Evolutionary conservation across 768 basidiomycete species (phyloP).

Genomic region (Macrocybe gigantea): DNA sequence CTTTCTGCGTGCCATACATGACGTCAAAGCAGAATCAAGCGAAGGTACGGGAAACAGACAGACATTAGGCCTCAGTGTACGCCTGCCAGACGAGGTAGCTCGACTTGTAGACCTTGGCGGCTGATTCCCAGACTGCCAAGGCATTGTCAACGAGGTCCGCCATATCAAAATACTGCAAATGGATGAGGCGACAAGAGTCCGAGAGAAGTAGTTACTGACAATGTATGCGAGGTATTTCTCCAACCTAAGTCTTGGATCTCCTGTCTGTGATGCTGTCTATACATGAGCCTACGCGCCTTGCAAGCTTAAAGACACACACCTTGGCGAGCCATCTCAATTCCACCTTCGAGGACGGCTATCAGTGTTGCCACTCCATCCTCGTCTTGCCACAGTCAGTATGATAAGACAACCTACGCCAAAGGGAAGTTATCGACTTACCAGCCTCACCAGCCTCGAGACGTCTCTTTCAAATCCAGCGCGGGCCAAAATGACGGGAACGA

Average conservation of each 20-base stretch:
- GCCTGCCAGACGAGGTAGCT: slow-evolving; percentile 73
- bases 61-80: slow-evolving; percentile 75
- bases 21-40: slow-evolving; percentile 2
- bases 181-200: not conserved
- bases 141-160: slow-evolving; percentile 48
- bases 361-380: slow-evolving; percentile 47
- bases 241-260: slow-evolving; percentile 72
- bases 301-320: slow-evolving; percentile 28
- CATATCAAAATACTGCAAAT: slow-evolving; percentile 39
- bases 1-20: slow-evolving; percentile 35
- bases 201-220: slow-evolving; percentile 39
- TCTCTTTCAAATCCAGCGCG: slow-evolving; percentile 61
- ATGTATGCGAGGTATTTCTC: slow-evolving; percentile 79
- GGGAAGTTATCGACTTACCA: slow-evolving; percentile 26
- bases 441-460: slow-evolving; percentile 34
- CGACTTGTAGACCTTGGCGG: slow-evolving; percentile 61
- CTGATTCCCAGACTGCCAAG: slow-evolving; percentile 56
- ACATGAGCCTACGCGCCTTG: not conserved
- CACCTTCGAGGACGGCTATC: slow-evolving; percentile 56
- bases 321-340: slow-evolving; percentile 53
- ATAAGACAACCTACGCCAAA: slow-evolving; percentile 1
- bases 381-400: slow-evolving; percentile 17
- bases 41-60: slow-evolving; percentile 16
- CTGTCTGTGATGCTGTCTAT: slow-evolving; percentile 47
- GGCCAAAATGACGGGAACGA: slow-evolving; percentile 58